A percentile compares a stretch with the other conserved stretches of the same genome.
These are phyloP conservation scores for Croton laevigatus DNA, from an alignment of 441 rosid species.

Conservation along the genomic window DNA sequence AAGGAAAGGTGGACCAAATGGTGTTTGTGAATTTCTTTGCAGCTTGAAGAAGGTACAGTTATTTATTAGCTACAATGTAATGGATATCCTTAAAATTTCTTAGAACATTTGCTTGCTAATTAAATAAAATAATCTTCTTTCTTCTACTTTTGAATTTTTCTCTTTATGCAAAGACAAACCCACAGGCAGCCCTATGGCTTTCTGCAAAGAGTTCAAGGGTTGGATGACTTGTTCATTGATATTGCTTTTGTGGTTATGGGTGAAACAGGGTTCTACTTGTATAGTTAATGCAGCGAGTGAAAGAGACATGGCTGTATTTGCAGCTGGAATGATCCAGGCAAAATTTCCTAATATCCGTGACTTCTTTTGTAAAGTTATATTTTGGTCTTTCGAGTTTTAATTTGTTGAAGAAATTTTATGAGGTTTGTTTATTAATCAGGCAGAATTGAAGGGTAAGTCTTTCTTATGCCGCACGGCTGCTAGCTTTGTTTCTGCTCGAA, in stretches of 20 bases:
- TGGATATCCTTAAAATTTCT: background rate
- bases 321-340: conserved; percentile 95
- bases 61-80: background rate
- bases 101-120: background rate
- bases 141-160: background rate
- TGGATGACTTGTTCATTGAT: conserved; percentile 17
- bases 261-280: conserved; percentile 81
- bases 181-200: background rate
- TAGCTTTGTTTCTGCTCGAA: conserved; percentile 85
- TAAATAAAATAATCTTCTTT: background rate
- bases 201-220: background rate
- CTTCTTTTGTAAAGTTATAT: conserved; percentile 7
- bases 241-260: conserved; percentile 23
- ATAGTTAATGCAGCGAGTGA: conserved; percentile 94
- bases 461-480: conserved; percentile 97
- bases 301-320: conserved; percentile 93
- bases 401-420: conserved; percentile 15
- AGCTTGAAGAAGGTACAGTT: conserved; percentile 68
- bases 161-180: background rate
- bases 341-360: conserved; percentile 19
- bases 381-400: conserved; percentile 16
- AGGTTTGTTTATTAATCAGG: conserved; percentile 50
- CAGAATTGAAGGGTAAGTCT: conserved; percentile 77
- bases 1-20: conserved; percentile 91
- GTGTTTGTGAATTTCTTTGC: conserved; percentile 79